A percentile compares a stretch with the other conserved stretches of the same genome.
Conservation (phyloP, 495 filamentous ascomycete genomes). For the Tuber umbilicatum region DNA sequence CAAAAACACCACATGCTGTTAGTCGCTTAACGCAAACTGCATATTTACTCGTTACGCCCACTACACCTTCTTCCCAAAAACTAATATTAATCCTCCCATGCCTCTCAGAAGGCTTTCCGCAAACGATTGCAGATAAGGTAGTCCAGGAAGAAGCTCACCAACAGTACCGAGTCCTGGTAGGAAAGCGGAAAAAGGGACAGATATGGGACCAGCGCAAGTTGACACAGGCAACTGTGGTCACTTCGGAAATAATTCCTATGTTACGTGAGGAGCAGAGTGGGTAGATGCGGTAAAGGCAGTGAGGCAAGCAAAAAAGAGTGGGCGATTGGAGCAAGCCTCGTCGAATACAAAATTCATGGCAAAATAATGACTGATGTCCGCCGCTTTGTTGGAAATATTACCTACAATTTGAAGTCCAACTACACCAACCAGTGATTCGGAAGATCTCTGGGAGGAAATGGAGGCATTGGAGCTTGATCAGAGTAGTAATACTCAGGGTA, state of each 20-base stretch:
- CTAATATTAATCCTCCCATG: background rate
- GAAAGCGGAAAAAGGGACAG: background rate
- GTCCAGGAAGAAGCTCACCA: background rate
- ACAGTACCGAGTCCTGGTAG: background rate
- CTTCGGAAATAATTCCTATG: background rate
- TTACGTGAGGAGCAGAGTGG: background rate
- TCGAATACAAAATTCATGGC: background rate
- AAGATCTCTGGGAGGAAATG: background rate
- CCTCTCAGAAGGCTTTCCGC: background rate
- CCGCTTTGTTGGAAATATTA: background rate
- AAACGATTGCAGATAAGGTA: background rate
- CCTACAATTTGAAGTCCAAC: background rate
- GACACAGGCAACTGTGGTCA: background rate
- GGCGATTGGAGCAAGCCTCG: rapidly evolving
- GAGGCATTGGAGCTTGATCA: background rate
- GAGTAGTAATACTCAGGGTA: background rate
- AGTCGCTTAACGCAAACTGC: background rate
- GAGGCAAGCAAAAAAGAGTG: background rate
- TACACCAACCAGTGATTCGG: background rate
- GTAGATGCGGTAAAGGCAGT: rapidly evolving
- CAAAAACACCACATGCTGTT: background rate
- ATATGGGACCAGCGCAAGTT: background rate
- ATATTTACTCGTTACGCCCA: rapidly evolving
- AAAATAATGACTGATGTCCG: background rate
- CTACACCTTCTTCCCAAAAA: background rate